Evolutionary conservation across 306 rosid species (phyloP).

Genomic region (Quercus parvula): DNA sequence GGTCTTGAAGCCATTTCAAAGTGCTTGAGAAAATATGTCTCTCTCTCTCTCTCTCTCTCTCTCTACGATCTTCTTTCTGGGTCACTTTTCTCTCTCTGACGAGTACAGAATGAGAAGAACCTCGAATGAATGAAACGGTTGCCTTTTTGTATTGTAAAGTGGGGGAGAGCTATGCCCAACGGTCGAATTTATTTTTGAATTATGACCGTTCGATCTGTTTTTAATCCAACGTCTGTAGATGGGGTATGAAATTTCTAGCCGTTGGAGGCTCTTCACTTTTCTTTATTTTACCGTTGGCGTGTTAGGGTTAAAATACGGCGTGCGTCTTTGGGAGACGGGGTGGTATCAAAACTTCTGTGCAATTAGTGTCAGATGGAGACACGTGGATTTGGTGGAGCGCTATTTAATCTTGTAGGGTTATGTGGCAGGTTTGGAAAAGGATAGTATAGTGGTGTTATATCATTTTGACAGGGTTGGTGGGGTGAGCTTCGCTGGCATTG

Average conservation of each 20-base stretch:
- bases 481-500: background rate
- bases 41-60: conserved; percentile 6
- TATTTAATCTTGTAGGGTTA: no score
- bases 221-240: conserved; percentile 27
- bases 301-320: conserved; percentile 6
- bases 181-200: conserved; percentile 41
- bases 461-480: no score
- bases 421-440: no score
- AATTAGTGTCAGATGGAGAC: background rate
- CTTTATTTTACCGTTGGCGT: no score
- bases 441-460: no score
- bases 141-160: conserved; percentile 38
- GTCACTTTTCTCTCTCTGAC: background rate
- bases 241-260: conserved; percentile 46
- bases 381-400: background rate
- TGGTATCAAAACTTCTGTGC: background rate
- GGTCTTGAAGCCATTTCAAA: conserved; percentile 65
- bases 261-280: conserved; percentile 26
- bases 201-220: conserved; percentile 42
- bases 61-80: conserved; percentile 2
- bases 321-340: background rate
- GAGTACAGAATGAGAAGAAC: conserved; percentile 17
- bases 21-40: background rate
- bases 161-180: conserved; percentile 56
- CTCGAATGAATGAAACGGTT: conserved; percentile 4